phyloP scores from a whole-genome alignment of 1,284 basidiomycete genomes.

The Rhodotorula sp. region DNA sequence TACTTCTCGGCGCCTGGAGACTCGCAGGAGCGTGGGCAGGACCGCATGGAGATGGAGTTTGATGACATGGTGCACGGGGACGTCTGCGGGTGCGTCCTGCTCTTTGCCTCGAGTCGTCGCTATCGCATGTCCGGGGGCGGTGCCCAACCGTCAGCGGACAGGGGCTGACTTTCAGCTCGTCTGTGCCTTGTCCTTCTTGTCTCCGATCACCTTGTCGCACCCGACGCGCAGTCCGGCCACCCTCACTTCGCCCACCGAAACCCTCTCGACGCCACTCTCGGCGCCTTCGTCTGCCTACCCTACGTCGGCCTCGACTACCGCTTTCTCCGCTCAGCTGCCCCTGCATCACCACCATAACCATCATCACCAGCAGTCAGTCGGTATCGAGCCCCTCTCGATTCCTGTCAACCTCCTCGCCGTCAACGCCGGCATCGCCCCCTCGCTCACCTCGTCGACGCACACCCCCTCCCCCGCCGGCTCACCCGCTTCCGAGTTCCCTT shows the following conservation, averaged over 20 bases:
- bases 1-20: neutral
- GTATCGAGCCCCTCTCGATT: slow-evolving; percentile 1
- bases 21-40: neutral
- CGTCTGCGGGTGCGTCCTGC: slow-evolving; percentile 30
- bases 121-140: too few species aligned
- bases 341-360: neutral
- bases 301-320: neutral
- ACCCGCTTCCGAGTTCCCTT: neutral
- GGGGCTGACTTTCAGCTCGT: neutral
- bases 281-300: neutral
- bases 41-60: slow-evolving; percentile 24
- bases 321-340: neutral
- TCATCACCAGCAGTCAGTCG: neutral
- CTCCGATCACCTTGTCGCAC: neutral
- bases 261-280: neutral
- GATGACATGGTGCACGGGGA: slow-evolving; percentile 34
- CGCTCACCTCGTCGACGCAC: slow-evolving; percentile 14
- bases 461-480: slow-evolving; percentile 11
- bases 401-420: slow-evolving; percentile 27
- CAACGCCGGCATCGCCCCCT: slow-evolving; percentile 33
- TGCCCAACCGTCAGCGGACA: neutral
- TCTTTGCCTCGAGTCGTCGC: too few species aligned
- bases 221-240: neutral
- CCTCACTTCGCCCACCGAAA: neutral
- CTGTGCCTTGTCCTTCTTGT: too few species aligned